These are phyloP conservation scores for Truncatella angustata DNA, from an alignment of 2,329 filamentous ascomycete species.

Conservation along the genomic window DNA sequence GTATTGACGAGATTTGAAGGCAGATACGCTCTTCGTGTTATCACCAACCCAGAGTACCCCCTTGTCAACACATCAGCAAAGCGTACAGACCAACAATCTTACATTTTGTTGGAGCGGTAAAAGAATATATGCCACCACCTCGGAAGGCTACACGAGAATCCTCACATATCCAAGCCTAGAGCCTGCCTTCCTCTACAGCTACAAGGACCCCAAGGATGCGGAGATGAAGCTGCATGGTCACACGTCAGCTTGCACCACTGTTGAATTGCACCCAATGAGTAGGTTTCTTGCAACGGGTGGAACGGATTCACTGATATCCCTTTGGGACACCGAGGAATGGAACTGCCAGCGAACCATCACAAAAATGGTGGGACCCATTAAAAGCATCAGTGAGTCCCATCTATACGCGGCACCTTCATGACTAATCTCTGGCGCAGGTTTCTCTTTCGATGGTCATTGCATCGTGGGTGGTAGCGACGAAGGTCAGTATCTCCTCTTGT, in stretches of 20 bases:
- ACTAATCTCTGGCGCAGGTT: conserved; percentile 46
- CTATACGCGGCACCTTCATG: background rate
- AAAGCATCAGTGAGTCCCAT: conserved; percentile 57
- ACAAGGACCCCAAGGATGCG: conserved; percentile 37
- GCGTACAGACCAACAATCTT: conserved; percentile 68
- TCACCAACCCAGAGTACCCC: conserved; percentile 57
- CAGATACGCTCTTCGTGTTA: conserved; percentile 61
- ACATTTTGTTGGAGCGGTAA: conserved; percentile 71
- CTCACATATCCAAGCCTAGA: conserved; percentile 65
- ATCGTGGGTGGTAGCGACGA: conserved; percentile 74
- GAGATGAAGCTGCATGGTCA: conserved; percentile 69
- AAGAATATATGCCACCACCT: conserved; percentile 69
- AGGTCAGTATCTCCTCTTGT: conserved; percentile 38
- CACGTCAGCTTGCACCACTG: conserved; percentile 68
- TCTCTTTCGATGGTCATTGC: conserved; percentile 76
- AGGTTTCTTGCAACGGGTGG: conserved; percentile 73
- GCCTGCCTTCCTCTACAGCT: conserved; percentile 50
- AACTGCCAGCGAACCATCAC: conserved; percentile 71
- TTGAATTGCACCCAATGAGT: conserved; percentile 69
- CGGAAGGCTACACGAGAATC: conserved; percentile 69
- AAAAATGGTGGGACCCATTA: conserved; percentile 66
- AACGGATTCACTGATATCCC: conserved; percentile 69
- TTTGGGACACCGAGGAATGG: conserved; percentile 80
- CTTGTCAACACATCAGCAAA: conserved; percentile 58
- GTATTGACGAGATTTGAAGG: conserved; percentile 34